Percentiles rank a stretch among this genome's conserved stretches.
These are phyloP conservation scores for Diutina ranongensis DNA, from an alignment of 1,139 yeast genomes.

Conservation along the genomic window DNA sequence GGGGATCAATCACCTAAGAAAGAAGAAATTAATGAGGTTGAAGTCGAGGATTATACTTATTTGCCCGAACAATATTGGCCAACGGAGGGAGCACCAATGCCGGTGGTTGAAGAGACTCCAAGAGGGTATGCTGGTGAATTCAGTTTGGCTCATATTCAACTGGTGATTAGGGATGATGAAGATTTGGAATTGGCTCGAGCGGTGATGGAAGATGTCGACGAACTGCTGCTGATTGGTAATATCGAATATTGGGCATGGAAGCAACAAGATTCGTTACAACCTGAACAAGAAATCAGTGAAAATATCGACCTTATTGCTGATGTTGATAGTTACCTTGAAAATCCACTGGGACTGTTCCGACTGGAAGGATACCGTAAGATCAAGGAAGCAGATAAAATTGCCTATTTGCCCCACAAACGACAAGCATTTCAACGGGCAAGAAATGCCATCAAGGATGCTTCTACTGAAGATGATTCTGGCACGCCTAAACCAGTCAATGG, in stretches of 20 bases:
- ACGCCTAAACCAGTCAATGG: not conserved
- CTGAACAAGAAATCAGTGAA: not conserved
- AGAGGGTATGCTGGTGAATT: conserved; percentile 10
- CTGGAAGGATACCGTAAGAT: conserved; percentile 70
- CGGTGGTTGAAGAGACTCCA: not conserved
- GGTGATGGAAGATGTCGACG: conserved; percentile 21
- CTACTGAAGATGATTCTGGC: not conserved
- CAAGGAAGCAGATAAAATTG: conserved; percentile 59
- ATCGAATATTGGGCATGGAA: conserved; percentile 65
- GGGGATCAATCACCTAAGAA: conserved; percentile 7
- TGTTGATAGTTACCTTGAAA: conserved; percentile 21
- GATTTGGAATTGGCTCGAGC: conserved; percentile 47
- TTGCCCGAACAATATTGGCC: conserved; percentile 4
- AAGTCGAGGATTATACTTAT: not conserved
- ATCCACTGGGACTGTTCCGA: conserved; percentile 50
- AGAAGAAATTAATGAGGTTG: conserved; percentile 8
- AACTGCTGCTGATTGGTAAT: conserved; percentile 22
- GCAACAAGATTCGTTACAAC: conserved; percentile 20
- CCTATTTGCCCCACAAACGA: conserved; percentile 70
- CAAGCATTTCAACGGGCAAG: conserved; percentile 12
- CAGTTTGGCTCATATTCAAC: conserved; percentile 42
- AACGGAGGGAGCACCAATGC: not conserved
- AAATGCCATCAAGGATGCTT: not conserved
- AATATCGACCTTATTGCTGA: not conserved
- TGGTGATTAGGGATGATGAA: conserved; percentile 58